These are phyloP conservation scores for Onygenales sp. DNA, from an alignment of 2,329 filamentous ascomycete genomes.

Conservation along the genomic window DNA sequence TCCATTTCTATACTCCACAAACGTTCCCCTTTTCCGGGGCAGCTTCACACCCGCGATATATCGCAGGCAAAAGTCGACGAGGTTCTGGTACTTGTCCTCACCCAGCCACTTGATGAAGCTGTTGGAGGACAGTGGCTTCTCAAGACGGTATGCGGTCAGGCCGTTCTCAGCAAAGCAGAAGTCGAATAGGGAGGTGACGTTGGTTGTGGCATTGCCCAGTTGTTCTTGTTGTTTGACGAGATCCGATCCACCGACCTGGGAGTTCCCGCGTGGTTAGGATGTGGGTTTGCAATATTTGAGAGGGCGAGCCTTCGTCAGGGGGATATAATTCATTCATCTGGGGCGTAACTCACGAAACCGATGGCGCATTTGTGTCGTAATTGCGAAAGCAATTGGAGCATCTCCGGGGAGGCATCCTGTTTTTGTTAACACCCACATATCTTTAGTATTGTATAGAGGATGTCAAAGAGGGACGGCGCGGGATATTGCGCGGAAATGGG, in stretches of 20 bases:
- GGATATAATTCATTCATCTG: background rate
- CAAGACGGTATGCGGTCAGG: conserved; percentile 79
- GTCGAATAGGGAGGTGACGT: conserved; percentile 83
- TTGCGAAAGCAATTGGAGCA: conserved; percentile 67
- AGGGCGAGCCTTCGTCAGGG: background rate
- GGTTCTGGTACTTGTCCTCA: conserved; percentile 61
- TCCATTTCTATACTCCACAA: conserved; percentile 56
- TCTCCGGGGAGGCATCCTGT: conserved; percentile 65
- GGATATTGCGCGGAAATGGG: background rate
- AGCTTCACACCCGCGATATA: conserved; percentile 54
- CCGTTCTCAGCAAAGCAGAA: conserved; percentile 98
- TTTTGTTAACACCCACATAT: background rate
- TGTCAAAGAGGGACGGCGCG: background rate
- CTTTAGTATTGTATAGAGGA: background rate
- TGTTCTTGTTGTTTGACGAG: conserved; percentile 93
- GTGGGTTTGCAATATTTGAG: background rate
- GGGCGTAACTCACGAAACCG: conserved; percentile 51
- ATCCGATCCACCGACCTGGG: conserved; percentile 72
- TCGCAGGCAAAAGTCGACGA: conserved; percentile 49
- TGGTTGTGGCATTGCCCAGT: conserved; percentile 59
- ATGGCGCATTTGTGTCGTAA: conserved; percentile 84
- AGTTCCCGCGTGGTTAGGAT: conserved; percentile 9
- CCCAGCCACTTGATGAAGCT: conserved; percentile 90
- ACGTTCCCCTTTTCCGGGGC: conserved; percentile 57
- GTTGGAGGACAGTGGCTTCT: conserved; percentile 62